Evolutionary conservation across 2,329 filamentous ascomycete genomes (phyloP), one percentile per base, ranked within the genome.

Genomic region (Xylariaceae sp.): DNA sequence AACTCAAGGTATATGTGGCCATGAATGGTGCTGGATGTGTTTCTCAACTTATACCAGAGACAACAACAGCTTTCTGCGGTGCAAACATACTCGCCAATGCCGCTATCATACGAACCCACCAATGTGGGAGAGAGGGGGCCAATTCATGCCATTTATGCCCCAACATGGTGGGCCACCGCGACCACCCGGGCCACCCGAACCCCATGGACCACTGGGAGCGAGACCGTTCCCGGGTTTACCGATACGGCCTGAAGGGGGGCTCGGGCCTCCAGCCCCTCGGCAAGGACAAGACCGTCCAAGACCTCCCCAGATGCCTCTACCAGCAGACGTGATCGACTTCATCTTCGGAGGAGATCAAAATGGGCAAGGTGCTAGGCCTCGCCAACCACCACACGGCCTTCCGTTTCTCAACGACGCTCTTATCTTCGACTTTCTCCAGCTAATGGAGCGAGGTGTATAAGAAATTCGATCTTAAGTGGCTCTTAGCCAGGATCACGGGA

Each of bases 21-120:
- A 74, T 27, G 68, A 75, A 42, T 76, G 72, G 72, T 75, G 73
- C 56, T 75, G 74, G 57, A 15, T 71, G 8, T 76, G 74, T 55
- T 61, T 64, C 7, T 68, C 59, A 1, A 45, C 61, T 3, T 75
- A 67, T 49, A 61, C 64, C 23, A 56, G 51, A 29, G 64, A 69
- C 42, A 33, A 54, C 4, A 49, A 61, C 6, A 63, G 64, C 15
- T 65, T 70, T 26, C 63, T 72, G 1, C 60, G 60, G 16, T 75
- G 72, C 42, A 60, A 59, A 0, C 73, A 75, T 57, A 64, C 60
- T 8, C 39, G 37, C 2, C 58, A 58, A 15, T 75, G 72, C 21
- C 51, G 29, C 5, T 65, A 67, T 39, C 51, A 56, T 37, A 41
- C 52, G 2, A 58, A 61, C 26, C 62, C 65, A 13, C 66, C 64